phyloP scores from a whole-genome alignment of 176 grass and related monocot species.

The Phragmites australis region DNA sequence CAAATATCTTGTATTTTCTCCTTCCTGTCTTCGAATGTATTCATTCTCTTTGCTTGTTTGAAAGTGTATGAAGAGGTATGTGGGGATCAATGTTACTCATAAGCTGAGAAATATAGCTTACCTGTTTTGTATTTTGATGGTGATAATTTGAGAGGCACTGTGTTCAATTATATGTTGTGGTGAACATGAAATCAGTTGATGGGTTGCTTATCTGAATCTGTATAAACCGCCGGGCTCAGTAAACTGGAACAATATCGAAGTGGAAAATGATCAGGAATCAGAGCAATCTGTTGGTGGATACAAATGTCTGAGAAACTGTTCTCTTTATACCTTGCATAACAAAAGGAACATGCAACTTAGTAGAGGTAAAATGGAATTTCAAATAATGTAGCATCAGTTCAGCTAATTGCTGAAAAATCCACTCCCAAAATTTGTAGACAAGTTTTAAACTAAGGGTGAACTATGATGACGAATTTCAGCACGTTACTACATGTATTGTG shows the following conservation, averaged over 20 bases:
- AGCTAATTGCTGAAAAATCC: not conserved
- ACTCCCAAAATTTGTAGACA: not conserved
- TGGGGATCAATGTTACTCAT: slow-evolving; percentile 22
- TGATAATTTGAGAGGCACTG: not conserved
- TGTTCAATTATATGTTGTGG: slow-evolving; percentile 19
- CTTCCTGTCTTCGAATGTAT: slow-evolving; percentile 34
- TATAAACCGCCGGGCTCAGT: not conserved
- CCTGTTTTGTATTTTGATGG: slow-evolving; percentile 2
- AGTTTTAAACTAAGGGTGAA: not conserved
- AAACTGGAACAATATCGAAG: not conserved
- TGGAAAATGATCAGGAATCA: not conserved
- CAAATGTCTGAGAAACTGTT: not conserved
- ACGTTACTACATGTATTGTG: not conserved
- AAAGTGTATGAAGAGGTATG: slow-evolving; percentile 26
- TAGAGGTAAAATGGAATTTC: not conserved
- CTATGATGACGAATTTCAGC: not conserved
- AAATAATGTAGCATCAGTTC: not conserved
- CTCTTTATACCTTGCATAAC: not conserved
- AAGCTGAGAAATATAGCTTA: slow-evolving; percentile 39
- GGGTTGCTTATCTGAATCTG: not conserved
- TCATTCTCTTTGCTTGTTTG: not conserved
- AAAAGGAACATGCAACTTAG: not conserved
- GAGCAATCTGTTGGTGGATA: not conserved
- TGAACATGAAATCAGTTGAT: slow-evolving; percentile 4
- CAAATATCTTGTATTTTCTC: slow-evolving; percentile 32